Evolutionary conservation across 2,329 filamentous ascomycete genomes (phyloP), one percentile per base, ranked within the genome.

Genomic region (Fusarium coffeatum): DNA sequence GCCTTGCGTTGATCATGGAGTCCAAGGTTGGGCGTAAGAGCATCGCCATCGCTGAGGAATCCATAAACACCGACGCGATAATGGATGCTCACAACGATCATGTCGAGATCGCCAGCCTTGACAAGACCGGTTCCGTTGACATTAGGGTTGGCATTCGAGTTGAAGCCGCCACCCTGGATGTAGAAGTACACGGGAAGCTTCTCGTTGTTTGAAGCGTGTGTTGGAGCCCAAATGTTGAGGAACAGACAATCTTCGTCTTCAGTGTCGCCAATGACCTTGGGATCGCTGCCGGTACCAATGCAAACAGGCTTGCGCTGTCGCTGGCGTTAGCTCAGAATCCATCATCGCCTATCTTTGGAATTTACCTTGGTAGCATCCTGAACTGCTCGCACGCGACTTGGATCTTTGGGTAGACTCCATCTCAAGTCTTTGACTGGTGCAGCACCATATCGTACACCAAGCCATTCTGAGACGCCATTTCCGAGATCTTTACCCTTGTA

Each of bases 31-130:
- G 89, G 76, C 60, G 85, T 86, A 5, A 87, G 85, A 69, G 68
- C 74, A 71, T 90, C 85, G 18, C 85, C 80, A 58, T 88, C 83
- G 3, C 88, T 87, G 15, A 94, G 83, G 75, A 94, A 94, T 0
- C 92, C 92, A 70, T 89, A 93, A 0, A 87, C 85, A 0, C 92
- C 92, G 13, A 94, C 90, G 8, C 92, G 89, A 76, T 94, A 94
- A 79, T 93, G 94, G 79, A 93, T 86, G 12, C 85, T 90, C 3
- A 94, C 90, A 1, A 93, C 87, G 0, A 94, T 80, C 27, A 93
- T 89, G 60, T 86, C 80, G 40, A 84, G 82, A 20, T 87, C 86
- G 0, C 88, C 89, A 30, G 83, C 76, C 28, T 90, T 83, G 32
- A 81, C 76, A n/a, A 94, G 78, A 1, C 86, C 87, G 2, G 84